phyloP scores from a whole-genome alignment of 371 early-diverging fungal genomes.

The Mortierella sp. region DNA sequence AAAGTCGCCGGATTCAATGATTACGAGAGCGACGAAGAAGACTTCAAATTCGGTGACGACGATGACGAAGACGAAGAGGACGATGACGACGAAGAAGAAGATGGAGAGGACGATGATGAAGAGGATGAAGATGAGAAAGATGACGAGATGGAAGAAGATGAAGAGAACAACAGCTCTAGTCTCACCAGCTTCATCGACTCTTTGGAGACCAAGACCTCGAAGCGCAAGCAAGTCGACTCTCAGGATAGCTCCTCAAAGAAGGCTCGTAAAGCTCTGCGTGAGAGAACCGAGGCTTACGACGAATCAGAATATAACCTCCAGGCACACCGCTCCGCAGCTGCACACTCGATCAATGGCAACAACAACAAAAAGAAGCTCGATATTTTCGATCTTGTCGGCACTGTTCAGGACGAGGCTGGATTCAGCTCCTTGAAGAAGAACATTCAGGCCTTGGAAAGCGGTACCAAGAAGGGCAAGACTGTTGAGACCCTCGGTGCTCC shows the following conservation, averaged over 20 bases:
- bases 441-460: conserved; percentile 66
- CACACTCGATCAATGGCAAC: conserved; percentile 22
- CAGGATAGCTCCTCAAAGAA: conserved; percentile 58
- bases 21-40: conserved; percentile 59
- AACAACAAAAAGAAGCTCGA: conserved; percentile 71
- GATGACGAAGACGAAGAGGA: conserved; percentile 56
- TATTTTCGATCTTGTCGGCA: conserved; percentile 80
- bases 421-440: conserved; percentile 76
- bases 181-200: conserved; percentile 63
- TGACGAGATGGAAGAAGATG: conserved; percentile 57
- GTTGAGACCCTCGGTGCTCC: conserved; percentile 82
- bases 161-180: conserved; percentile 46
- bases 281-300: conserved; percentile 79
- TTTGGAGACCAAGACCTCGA: conserved; percentile 61
- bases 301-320: conserved; percentile 85
- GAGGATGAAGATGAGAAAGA: conserved; percentile 45
- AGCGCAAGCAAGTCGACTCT: conserved; percentile 60
- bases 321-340: conserved; percentile 57
- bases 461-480: conserved; percentile 61
- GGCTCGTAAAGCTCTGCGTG: conserved; percentile 64
- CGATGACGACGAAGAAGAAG: conserved; percentile 47
- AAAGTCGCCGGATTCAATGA: conserved; percentile 47
- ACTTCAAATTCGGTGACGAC: conserved; percentile 53
- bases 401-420: conserved; percentile 70
- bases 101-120: conserved; percentile 48